These are phyloP conservation scores for Globisporangium cylindrosporum DNA, from an alignment of 352 stramenopile species.

Conservation along the genomic window DNA sequence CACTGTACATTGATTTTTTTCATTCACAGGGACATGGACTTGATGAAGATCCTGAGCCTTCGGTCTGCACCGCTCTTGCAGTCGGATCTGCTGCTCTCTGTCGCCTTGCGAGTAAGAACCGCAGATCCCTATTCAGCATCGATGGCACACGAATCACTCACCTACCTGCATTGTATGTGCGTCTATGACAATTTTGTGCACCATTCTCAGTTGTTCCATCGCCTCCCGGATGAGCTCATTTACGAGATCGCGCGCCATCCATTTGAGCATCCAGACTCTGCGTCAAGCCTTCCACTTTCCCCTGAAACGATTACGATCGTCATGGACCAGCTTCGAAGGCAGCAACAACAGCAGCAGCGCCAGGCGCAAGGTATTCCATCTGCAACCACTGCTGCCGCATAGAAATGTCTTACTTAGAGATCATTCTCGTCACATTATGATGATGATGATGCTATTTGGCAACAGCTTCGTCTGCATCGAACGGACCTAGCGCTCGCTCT, in stretches of 20 bases:
- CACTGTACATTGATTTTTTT: not conserved
- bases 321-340: slow-evolving; percentile 35
- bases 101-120: slow-evolving; percentile 60
- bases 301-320: slow-evolving; percentile 51
- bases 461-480: slow-evolving; percentile 5
- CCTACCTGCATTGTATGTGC: not conserved
- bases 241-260: slow-evolving; percentile 87
- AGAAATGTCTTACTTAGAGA: not conserved
- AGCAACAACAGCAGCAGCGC: slow-evolving; percentile 20
- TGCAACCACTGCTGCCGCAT: slow-evolving; percentile 6
- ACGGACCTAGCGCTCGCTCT: not conserved
- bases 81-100: slow-evolving; percentile 80
- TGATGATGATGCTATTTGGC: slow-evolving; percentile 2
- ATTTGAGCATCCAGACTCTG: slow-evolving; percentile 62
- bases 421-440: not conserved
- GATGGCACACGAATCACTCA: not conserved
- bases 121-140: not conserved
- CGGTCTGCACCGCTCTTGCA: slow-evolving; percentile 78
- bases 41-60: slow-evolving; percentile 89
- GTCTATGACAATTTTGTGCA: slow-evolving; percentile 1
- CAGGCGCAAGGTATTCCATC: slow-evolving; percentile 9
- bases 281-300: slow-evolving; percentile 54
- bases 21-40: slow-evolving; percentile 66
- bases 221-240: slow-evolving; percentile 80
- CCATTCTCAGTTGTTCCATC: slow-evolving; percentile 63